Evolutionary conservation across 2,329 filamentous ascomycete species (phyloP).

Genomic region (Hymenoscyphus scutula): DNA sequence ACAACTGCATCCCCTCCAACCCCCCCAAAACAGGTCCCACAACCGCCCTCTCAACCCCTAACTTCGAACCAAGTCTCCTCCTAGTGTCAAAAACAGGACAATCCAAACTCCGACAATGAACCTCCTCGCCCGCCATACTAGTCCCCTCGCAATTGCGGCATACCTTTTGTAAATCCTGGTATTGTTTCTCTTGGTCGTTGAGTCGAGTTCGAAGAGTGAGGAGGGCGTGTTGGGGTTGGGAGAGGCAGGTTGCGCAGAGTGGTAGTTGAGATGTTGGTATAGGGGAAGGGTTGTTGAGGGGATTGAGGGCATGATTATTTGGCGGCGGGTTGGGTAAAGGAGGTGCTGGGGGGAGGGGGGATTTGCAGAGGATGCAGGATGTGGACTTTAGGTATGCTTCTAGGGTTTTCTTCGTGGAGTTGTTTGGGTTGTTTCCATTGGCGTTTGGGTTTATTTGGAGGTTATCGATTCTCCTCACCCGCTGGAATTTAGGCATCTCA

Average conservation of each 20-base stretch:
- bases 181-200: constrained; percentile 60
- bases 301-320: too few relatives aligned
- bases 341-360: constrained; percentile 43
- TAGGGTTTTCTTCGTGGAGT: constrained; percentile 61
- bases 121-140: constrained; percentile 66
- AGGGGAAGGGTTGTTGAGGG: background rate
- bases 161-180: constrained; percentile 62
- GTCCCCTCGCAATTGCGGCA: constrained; percentile 80
- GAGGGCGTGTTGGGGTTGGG: constrained; percentile 57
- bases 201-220: constrained; percentile 62
- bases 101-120: constrained; percentile 86
- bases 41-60: constrained; percentile 40
- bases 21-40: constrained; percentile 43
- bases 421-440: background rate
- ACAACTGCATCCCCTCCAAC: constrained; percentile 25
- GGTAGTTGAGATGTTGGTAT: constrained; percentile 37
- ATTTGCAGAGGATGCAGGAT: constrained; percentile 71
- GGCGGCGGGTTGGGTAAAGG: too few relatives aligned
- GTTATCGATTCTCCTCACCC: constrained; percentile 53
- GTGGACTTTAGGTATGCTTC: constrained; percentile 88
- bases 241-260: constrained; percentile 54
- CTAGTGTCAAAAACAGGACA: constrained; percentile 89
- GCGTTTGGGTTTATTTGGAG: background rate
- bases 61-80: constrained; percentile 56
- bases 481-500: constrained; percentile 90